These are phyloP conservation scores for Paraphoma chrysanthemicola DNA, from an alignment of 2,329 filamentous ascomycete species.

Conservation along the genomic window DNA sequence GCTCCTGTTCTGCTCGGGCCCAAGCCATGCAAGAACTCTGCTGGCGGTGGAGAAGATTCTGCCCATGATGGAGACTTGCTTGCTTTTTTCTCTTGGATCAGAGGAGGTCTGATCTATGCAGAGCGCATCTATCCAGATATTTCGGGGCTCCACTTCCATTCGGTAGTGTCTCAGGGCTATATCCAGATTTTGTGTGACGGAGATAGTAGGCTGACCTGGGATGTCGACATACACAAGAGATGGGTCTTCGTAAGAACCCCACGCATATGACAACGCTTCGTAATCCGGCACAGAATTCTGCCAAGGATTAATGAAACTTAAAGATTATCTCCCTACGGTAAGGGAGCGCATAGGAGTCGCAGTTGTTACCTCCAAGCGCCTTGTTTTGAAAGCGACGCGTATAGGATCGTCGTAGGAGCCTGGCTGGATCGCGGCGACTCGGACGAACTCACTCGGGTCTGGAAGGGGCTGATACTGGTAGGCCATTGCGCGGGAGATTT, in stretches of 20 bases:
- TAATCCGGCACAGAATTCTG: not conserved
- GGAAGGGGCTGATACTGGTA: slow-evolving; percentile 2
- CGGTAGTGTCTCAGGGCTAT: slow-evolving; percentile 11
- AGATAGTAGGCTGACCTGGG: not conserved
- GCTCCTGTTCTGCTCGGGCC: not conserved
- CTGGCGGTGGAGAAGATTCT: slow-evolving; percentile 6
- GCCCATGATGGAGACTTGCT: slow-evolving; percentile 14
- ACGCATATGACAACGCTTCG: slow-evolving; percentile 12
- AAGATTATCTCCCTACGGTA: not conserved
- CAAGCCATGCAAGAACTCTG: slow-evolving; percentile 6
- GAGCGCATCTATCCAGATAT: slow-evolving; percentile 19
- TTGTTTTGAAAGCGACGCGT: not conserved
- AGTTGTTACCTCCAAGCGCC: not conserved
- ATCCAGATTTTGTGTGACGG: slow-evolving; percentile 11
- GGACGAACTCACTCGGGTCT: not conserved
- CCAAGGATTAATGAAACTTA: not conserved
- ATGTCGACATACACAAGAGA: not conserved
- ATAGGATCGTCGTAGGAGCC: slow-evolving; percentile 7
- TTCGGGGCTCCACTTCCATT: not conserved
- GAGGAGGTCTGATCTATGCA: slow-evolving; percentile 15
- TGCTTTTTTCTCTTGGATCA: slow-evolving; percentile 2
- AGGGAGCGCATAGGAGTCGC: not conserved
- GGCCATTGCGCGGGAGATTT: not conserved
- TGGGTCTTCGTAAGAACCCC: slow-evolving; percentile 4
- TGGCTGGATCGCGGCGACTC: slow-evolving; percentile 4